Conservation (phyloP, 2,329 filamentous ascomycete species). For the Talaromyces sp. region DNA sequence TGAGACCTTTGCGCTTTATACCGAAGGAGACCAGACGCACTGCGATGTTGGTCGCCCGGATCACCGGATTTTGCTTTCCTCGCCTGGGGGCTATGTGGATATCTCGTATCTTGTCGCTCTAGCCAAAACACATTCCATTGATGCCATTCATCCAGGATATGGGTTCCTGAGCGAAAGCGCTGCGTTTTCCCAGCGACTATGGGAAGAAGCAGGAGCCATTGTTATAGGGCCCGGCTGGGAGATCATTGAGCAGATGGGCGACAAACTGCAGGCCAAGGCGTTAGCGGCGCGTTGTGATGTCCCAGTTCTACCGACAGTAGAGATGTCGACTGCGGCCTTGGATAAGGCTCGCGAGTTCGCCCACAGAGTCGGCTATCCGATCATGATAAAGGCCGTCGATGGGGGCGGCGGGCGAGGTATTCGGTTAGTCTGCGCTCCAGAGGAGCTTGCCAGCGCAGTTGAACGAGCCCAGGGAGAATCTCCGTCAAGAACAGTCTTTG, state of each 20-base stretch:
- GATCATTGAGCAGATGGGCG: constrained; percentile 51
- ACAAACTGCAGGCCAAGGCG: constrained; percentile 51
- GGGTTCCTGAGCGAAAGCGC: constrained; percentile 58
- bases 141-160: constrained; percentile 56
- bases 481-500: constrained; percentile 53
- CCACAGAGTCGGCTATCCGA: constrained; percentile 45
- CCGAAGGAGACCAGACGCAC: constrained; percentile 52
- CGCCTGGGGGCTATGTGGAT: constrained; percentile 44
- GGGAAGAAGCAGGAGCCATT: constrained; percentile 42
- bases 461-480: constrained; percentile 54
- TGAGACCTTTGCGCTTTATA: constrained; percentile 54
- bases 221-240: constrained; percentile 56
- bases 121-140: constrained; percentile 40
- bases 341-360: constrained; percentile 55
- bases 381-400: constrained; percentile 62
- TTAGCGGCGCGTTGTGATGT: constrained; percentile 50
- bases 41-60: constrained; percentile 43
- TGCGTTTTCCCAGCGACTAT: constrained; percentile 47
- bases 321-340: constrained; percentile 37
- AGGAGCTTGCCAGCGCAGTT: constrained; percentile 43
- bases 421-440: constrained; percentile 44
- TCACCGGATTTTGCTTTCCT: constrained; percentile 47
- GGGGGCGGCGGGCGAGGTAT: constrained; percentile 60
- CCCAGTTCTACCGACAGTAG: constrained; percentile 48
- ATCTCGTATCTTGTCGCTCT: constrained; percentile 46